Conservation (phyloP, 345 rosid species). For the Bruguiera sexangula region DNA sequence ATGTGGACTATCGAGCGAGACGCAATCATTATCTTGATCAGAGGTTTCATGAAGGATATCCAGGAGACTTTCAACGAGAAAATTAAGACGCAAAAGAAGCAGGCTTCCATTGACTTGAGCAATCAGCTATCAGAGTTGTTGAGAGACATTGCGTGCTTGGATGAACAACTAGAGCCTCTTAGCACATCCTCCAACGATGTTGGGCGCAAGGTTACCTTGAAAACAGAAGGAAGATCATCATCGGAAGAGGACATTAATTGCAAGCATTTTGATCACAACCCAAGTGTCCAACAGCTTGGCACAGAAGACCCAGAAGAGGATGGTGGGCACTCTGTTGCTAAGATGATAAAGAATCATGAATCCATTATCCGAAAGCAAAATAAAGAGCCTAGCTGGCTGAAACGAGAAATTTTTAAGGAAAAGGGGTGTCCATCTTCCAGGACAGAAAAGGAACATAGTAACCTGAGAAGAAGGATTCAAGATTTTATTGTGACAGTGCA, state of each 20-base stretch:
- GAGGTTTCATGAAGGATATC: constrained; percentile 45
- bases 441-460: constrained; percentile 31
- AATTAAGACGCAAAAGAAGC: constrained; percentile 29
- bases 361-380: constrained; percentile 48
- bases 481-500: constrained; percentile 41
- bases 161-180: constrained; percentile 39
- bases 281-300: constrained; percentile 4
- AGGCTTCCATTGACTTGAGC: constrained; percentile 27
- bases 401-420: constrained; percentile 18
- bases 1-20: constrained; percentile 60
- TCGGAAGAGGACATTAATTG: constrained; percentile 14
- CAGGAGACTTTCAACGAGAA: constrained; percentile 36
- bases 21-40: constrained; percentile 31
- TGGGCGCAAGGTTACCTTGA: neutral
- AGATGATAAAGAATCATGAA: constrained; percentile 64
- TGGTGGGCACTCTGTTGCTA: constrained; percentile 37
- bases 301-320: constrained; percentile 23
- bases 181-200: neutral
- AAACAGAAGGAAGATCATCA: constrained; percentile 14
- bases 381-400: constrained; percentile 32
- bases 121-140: constrained; percentile 40
- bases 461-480: constrained; percentile 33
- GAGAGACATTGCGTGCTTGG: constrained; percentile 31
- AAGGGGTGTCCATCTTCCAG: neutral
- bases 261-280: constrained; percentile 2